Base-by-base conservation (phyloP, 2,329 filamentous ascomycete species). In the Cordyceps cateniannulata region DNA sequence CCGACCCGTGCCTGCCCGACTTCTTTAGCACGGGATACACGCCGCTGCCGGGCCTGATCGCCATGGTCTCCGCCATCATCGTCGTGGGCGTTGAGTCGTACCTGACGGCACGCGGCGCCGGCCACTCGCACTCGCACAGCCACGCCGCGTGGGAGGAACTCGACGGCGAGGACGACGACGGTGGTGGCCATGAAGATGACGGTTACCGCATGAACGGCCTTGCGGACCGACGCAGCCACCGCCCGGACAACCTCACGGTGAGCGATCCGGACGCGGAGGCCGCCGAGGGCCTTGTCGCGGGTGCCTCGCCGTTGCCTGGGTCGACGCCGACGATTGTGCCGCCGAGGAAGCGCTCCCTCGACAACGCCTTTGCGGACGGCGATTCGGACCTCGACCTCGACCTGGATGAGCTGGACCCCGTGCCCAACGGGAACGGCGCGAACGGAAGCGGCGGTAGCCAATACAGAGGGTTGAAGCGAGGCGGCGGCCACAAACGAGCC, bases 21-120 rank as follows among this genome's bases (percentile, higher is more conserved):
- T 88, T 92, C 70, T 96, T 93, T 83, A 93, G 84, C 71, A 70
- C 88, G 64, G 83, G 84, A n/a, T 96, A 95, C 71, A 84, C 81
- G 51, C 90, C 90, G 6, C 87, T 96, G 71, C 86, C 91, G 0
- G 91, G 92, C 2, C 80, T 95, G 52, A 84, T 96, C 51, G 89
- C 90, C 60, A 93, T 96, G 89, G 73, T 86, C 10, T 86, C 89
- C 12, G 89, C 91, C n/a, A 80, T 96, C 62, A 77, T 89, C 4
- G 92, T 97, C 3, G 90, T 96, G 7, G 84, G 85, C 2, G 82
- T 97, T 57, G 93, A 98, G 73, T 96, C 95, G 76, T 91, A 92
- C 71, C 87, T 98, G 66, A 92, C 91, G 0, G 89, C 87, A 2
- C 76, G 84, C 60, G 85, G 85, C 48, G 85, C 85, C 1, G 79